Evolutionary conservation across 345 rosid genomes (phyloP), one percentile per base, ranked within the genome.

Genomic region (Brassica incana): DNA sequence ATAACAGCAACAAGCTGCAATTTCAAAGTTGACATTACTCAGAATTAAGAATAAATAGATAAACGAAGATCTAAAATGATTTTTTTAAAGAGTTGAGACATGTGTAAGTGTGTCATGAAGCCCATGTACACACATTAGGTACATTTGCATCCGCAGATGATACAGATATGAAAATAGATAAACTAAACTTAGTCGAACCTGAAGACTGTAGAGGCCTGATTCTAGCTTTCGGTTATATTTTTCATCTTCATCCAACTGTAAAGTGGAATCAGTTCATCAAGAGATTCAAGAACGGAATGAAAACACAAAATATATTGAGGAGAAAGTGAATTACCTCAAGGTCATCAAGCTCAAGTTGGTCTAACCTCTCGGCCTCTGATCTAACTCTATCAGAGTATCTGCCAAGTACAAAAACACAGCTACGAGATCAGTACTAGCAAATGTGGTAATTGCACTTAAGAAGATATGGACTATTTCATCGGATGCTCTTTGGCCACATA

Each of bases 191-290:
- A 71, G 52, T 56, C 86, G 72, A 77, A 95, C 99, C 99, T 92
- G 97, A 74, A 95, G 97, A 73, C 95, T 90, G 86, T 95, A 95
- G 16, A 92, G 90, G 78, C 97, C 99, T 84, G 95, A 90, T 81
- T 92, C 99, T 29, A 95, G 92, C 82, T 79, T 91, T 67, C 94
- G 83, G 45, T 85, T 93, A 85, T 93, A 93, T 60, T 77, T 89
- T 84, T 93, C 98, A 65, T 95, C 97, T 73, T 93, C 99, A 84
- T 93, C 94, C 87, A 93, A 85, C 98, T 95, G 89, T 23, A 78
- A 58, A 67, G 48, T 40, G 59, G 20, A 77, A 54, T 71, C 71
- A 77, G 43, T 63, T 59, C 33, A 33, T 70, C 50, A 60, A 33
- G 10, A 64, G 64, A 77, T 35, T 52, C 5, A 29, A 73, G 29